Base-by-base conservation (phyloP, 768 basidiomycete species). In the Suillus tomentosus region DNA sequence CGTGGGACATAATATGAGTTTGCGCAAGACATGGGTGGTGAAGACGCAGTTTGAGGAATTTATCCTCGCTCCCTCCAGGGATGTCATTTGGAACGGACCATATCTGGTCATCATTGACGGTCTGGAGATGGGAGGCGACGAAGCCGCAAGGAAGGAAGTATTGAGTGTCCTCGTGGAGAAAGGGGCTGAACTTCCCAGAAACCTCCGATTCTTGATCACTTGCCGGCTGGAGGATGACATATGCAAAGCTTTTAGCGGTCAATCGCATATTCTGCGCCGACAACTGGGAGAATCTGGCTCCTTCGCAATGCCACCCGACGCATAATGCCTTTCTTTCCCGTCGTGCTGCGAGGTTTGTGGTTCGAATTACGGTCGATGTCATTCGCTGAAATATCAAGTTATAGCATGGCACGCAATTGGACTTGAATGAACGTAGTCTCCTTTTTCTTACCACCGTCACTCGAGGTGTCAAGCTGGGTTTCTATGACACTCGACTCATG, bases 71-170 rank as follows among this genome's bases (percentile, higher is more conserved):
- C 67, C 72, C 6, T 58, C 62, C 8, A 34, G 63, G 31, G 43
- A 66, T 13, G 56, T 77, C 3, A 63, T 68, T 39, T 60, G 70
- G 10, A 62, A 73, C 11, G 75, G 75, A 0, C 78, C 78, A 13
- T 39, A 79, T 2, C 47, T 79, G 19, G 60, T 79, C 4, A 68
- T 79, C 9, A 70, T 80, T 19, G 78, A 80, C 48, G 78, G 69
- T 14, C 65, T 78, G 14, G 73, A 77, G 40, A 68, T 72, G 61
- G 72, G 73, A 53, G 70, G 68, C 8, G 66, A 74, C n/a, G 62
- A 19, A 7, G n/a, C 58, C 3, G 37, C 40, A 60, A 71, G 73
- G 34, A 60, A 65, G 19, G 51, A 61, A 1, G 65, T 79, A 40
- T 66, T 79, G 9, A 31, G 45, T 5, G 55, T 67, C 42, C 22